Conservation (phyloP, 148 eudicot genomes). For the Agrostemma githago region DNA sequence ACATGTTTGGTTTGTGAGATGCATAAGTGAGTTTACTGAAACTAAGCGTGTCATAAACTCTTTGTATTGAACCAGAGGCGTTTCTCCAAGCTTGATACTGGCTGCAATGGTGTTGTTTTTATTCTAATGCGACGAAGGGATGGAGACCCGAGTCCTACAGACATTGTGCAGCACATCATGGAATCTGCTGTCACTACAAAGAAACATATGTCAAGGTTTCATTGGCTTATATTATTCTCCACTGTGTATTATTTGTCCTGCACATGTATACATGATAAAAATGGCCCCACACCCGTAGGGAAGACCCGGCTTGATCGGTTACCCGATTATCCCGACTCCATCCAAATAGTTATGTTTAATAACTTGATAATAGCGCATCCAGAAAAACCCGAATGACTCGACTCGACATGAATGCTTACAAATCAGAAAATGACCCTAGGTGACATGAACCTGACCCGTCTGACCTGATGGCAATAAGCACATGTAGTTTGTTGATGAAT, state of each 20-base stretch:
- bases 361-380: too few species aligned
- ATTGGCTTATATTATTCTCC: conserved; percentile 3
- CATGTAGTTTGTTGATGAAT: not conserved
- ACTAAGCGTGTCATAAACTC: conserved; percentile 5
- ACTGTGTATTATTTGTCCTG: not conserved
- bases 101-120: conserved; percentile 90
- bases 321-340: too few species aligned
- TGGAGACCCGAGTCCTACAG: conserved; percentile 76
- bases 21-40: not conserved
- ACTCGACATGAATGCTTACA: too few species aligned
- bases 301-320: too few species aligned
- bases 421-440: too few species aligned
- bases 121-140: conserved; percentile 74
- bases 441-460: too few species aligned
- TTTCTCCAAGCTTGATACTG: conserved; percentile 73
- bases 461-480: not conserved
- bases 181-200: conserved; percentile 61
- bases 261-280: too few species aligned
- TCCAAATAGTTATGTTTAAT: too few species aligned
- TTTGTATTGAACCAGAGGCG: conserved; percentile 57
- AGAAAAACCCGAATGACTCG: too few species aligned
- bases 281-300: too few species aligned
- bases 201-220: conserved; percentile 86
- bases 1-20: not conserved
- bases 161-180: conserved; percentile 81